Percentiles rank a stretch among this genome's conserved stretches.
These are phyloP conservation scores for Pichia insulana DNA, from an alignment of 805 yeast species.

Conservation along the genomic window DNA sequence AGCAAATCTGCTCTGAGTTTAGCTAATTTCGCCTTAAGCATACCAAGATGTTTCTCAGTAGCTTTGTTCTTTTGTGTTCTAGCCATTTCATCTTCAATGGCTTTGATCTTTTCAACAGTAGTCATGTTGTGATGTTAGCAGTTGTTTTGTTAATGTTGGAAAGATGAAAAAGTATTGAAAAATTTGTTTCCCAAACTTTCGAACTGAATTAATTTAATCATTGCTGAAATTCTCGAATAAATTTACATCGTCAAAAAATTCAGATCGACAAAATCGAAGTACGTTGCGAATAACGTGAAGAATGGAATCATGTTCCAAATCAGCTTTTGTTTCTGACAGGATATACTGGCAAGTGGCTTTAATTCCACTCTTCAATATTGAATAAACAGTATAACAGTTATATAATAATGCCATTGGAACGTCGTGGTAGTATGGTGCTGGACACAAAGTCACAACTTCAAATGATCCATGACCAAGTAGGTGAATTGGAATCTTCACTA, in stretches of 20 bases:
- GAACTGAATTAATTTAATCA: too few relatives aligned
- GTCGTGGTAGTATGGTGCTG: background rate
- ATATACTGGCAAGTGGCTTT: too few relatives aligned
- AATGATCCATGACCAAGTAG: background rate
- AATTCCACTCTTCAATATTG: too few relatives aligned
- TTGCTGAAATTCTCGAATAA: too few relatives aligned
- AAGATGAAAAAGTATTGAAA: background rate
- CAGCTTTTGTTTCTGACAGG: too few relatives aligned
- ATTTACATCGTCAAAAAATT: too few relatives aligned
- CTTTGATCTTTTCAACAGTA: constrained; percentile 67
- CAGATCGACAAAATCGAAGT: too few relatives aligned
- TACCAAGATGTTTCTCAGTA: constrained; percentile 95
- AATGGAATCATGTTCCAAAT: too few relatives aligned
- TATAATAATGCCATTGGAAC: background rate
- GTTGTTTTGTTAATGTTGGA: background rate
- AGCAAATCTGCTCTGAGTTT: constrained; percentile 87
- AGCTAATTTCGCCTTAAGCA: constrained; percentile 92
- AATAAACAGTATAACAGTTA: too few relatives aligned
- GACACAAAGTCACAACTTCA: background rate
- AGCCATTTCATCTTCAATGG: constrained; percentile 97
- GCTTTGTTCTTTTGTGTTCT: constrained; percentile 96
- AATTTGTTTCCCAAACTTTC: background rate
- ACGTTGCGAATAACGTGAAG: too few relatives aligned
- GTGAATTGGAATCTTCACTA: constrained; percentile 2
- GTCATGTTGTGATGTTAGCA: constrained; percentile 35